Evolutionary conservation across 495 filamentous ascomycete genomes (phyloP).

Genomic region (Massariosphaeria phaeospora): DNA sequence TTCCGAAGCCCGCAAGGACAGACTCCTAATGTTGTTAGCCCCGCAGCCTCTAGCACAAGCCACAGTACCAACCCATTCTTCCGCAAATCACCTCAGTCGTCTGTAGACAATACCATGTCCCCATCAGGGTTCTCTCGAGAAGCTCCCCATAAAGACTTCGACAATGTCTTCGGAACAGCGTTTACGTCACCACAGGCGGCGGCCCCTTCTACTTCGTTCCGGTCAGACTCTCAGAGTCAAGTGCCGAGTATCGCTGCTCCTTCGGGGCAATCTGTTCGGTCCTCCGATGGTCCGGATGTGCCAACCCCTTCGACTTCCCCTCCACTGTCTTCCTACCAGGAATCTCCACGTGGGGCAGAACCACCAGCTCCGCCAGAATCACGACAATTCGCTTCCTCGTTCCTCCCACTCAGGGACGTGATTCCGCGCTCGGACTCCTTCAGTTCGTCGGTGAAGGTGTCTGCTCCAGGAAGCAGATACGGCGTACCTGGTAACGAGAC

Average conservation of each 20-base stretch:
- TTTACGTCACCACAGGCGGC: slow-evolving; percentile 47
- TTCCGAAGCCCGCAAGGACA: slow-evolving; percentile 36
- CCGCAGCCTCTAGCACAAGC: slow-evolving; percentile 67
- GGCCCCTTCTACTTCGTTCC: slow-evolving; percentile 56
- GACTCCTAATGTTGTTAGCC: slow-evolving; percentile 53
- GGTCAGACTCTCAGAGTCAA: slow-evolving; percentile 49
- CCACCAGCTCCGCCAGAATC: slow-evolving; percentile 61
- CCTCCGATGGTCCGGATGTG: slow-evolving; percentile 40
- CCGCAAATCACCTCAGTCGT: slow-evolving; percentile 61
- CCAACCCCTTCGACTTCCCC: slow-evolving; percentile 62
- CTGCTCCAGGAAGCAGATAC: slow-evolving; percentile 71
- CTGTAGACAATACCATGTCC: slow-evolving; percentile 57
- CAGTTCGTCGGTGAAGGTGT: slow-evolving; percentile 72
- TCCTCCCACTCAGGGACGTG: slow-evolving; percentile 57
- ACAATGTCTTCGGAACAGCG: slow-evolving; percentile 82
- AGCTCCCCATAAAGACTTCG: slow-evolving; percentile 64
- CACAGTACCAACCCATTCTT: slow-evolving; percentile 88
- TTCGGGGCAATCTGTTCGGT: slow-evolving; percentile 50
- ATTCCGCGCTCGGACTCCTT: slow-evolving; percentile 59
- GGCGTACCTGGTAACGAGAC: slow-evolving; percentile 58
- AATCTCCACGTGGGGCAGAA: slow-evolving; percentile 51
- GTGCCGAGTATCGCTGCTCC: slow-evolving; percentile 43
- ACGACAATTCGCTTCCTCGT: slow-evolving; percentile 66
- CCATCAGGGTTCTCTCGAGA: slow-evolving; percentile 50
- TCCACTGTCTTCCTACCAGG: slow-evolving; percentile 48